Percentiles rank a stretch among this genome's conserved stretches.
Evolutionary conservation across 352 stramenopile species (phyloP).

Genomic region (Heterotrichella gracilis): DNA sequence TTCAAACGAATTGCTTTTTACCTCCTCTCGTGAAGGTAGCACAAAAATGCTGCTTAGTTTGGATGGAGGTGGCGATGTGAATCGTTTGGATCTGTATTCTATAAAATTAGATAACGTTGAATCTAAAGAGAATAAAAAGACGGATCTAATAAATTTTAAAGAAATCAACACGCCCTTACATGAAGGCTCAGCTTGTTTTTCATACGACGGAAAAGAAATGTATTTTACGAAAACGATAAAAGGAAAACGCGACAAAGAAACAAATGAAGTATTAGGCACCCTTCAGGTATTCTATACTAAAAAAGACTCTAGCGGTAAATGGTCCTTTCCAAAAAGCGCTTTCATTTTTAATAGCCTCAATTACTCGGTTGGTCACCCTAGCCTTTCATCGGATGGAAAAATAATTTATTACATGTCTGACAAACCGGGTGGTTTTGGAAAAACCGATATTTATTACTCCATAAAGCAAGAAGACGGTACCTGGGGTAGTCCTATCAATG

Average conservation of each 20-base stretch:
- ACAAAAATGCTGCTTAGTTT: background rate
- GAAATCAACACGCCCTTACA: too few species aligned
- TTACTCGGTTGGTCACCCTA: background rate
- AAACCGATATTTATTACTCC: conserved; percentile 7
- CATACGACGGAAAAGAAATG: background rate
- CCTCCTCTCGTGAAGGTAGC: background rate
- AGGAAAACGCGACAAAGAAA: background rate
- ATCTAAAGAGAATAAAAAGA: background rate
- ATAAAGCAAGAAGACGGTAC: background rate
- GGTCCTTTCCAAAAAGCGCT: background rate
- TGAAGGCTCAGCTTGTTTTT: background rate
- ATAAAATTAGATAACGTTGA: background rate
- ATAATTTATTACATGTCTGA: background rate
- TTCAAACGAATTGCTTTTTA: background rate
- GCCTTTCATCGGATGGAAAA: background rate
- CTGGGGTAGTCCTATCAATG: background rate
- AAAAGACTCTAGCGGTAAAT: background rate
- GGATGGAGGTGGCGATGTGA: background rate
- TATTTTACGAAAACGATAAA: background rate
- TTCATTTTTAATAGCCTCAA: background rate
- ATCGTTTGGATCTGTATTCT: conserved; percentile 5
- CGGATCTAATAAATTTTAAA: background rate
- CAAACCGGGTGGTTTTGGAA: background rate
- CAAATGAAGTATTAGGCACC: too few species aligned
- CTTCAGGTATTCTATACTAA: background rate